Evolutionary conservation across 768 basidiomycete genomes (phyloP).

Genomic region (Lentinula guzmanii): DNA sequence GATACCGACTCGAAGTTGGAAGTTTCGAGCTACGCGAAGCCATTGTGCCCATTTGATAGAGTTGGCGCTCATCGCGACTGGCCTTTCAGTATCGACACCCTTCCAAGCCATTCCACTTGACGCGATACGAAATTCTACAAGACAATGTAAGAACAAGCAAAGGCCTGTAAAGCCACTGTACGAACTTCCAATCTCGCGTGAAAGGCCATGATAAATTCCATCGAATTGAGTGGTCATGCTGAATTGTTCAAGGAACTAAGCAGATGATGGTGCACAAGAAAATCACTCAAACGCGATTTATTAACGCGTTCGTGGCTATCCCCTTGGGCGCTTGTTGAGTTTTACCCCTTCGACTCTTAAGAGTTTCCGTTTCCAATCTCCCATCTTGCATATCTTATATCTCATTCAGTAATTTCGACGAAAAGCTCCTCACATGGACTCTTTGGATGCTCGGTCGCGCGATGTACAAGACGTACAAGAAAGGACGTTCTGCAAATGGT

Average conservation of each 20-base stretch:
- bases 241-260: conserved; percentile 14
- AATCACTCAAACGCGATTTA: background rate
- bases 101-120: conserved; percentile 94
- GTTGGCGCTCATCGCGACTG: conserved; percentile 55
- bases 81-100: conserved; percentile 58
- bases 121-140: conserved; percentile 82
- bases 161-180: conserved; percentile 16
- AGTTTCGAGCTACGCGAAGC: conserved; percentile 88
- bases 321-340: background rate
- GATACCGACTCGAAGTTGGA: conserved; percentile 81
- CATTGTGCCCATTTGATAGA: conserved; percentile 90
- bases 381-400: background rate
- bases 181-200: conserved; percentile 78
- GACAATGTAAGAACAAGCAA: background rate
- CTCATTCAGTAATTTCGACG: conserved; percentile 7
- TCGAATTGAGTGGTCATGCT: conserved; percentile 79
- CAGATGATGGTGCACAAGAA: conserved; percentile 18
- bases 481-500: conserved; percentile 93
- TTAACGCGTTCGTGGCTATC: conserved; percentile 23
- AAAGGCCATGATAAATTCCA: conserved; percentile 71
- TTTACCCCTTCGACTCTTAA: background rate
- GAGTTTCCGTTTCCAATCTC: background rate
- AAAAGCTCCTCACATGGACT: conserved; percentile 32
- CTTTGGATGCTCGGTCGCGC: conserved; percentile 57
- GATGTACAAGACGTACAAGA: conserved; percentile 72